These are phyloP conservation scores for Chaetomiaceae sp. DNA, from an alignment of 2,329 filamentous ascomycete species.

Conservation along the genomic window DNA sequence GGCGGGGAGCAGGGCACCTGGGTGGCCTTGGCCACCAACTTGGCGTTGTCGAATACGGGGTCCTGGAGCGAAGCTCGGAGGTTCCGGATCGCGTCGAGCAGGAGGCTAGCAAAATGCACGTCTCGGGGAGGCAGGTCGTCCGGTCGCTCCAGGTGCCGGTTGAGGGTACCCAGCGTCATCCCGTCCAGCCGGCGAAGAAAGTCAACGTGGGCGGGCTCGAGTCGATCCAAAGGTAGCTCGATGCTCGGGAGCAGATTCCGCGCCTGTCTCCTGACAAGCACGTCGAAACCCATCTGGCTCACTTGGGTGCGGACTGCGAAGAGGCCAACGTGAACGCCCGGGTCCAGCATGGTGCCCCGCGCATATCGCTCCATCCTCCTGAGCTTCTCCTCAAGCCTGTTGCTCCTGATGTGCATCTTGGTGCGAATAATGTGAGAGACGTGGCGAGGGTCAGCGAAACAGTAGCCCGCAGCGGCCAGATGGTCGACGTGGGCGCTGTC, in stretches of 20 bases:
- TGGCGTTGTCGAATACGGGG: constrained; percentile 38
- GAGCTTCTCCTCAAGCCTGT: constrained; percentile 58
- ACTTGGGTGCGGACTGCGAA: constrained; percentile 53
- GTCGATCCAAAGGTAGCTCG: constrained; percentile 45
- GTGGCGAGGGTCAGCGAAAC: constrained; percentile 67
- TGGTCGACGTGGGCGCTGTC: constrained; percentile 51
- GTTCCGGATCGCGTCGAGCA: constrained; percentile 32
- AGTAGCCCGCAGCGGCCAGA: constrained; percentile 67
- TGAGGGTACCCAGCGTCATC: constrained; percentile 36
- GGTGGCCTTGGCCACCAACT: constrained; percentile 36
- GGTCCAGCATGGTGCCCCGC: constrained; percentile 39
- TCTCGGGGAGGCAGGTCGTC: constrained; percentile 20
- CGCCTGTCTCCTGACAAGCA: constrained; percentile 53
- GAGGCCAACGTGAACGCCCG: constrained; percentile 53
- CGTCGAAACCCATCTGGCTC: constrained; percentile 54
- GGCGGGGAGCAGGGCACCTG: constrained; percentile 33
- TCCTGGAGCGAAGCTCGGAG: constrained; percentile 37
- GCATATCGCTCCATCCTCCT: constrained; percentile 59
- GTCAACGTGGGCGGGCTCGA: constrained; percentile 52
- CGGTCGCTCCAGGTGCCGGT: constrained; percentile 36
- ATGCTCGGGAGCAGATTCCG: constrained; percentile 58
- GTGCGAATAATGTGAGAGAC: constrained; percentile 64
- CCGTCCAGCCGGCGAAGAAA: constrained; percentile 49
- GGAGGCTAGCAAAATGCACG: constrained; percentile 16
- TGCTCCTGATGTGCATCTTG: constrained; percentile 67